Base-by-base conservation (phyloP, 129 eudicot species). In the Dittrichia graveolens region DNA sequence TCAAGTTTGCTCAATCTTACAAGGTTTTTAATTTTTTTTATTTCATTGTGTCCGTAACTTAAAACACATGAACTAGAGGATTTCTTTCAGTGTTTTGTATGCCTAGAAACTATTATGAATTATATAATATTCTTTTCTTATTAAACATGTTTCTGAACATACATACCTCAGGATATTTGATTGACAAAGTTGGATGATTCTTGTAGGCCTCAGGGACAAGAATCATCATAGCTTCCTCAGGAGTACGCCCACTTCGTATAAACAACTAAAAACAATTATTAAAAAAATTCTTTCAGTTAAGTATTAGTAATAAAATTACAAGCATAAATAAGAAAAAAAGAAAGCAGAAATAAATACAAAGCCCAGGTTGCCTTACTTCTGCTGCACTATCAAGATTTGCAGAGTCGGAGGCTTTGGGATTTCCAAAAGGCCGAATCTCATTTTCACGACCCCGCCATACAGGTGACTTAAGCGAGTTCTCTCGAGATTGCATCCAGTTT, bases 401-500 rank as follows among this genome's bases (percentile, higher is more conserved):
- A 34, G 99, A 95, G 79, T 95, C 99, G 2, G 99, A 95, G 62
- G 87, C 99, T 61, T 83, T 88, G 31, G 96, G 65, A 71, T 95
- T 95, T 67, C 99, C 99, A 82, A 80, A 95, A 72, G 99, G 99
- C 39, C 99, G 90, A 54, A 95, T 82, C 82, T 95, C 99, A 86
- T 84, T 83, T 80, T 95, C 99, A 53, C 99, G 94, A 41, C 88
- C 97, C 71, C 89, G 89, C 99, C 99, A 95, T 73, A 95, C 97
- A 18, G 99, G 91, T 24, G 99, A 85, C 76, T 88, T 86, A 66
- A 95, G 41, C 56, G 99, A 86, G 59, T 83, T 72, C 79, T 95
- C 99, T 74, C 99, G 86, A 74, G 99, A 95, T 83, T 82, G 93
- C 99, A 95, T 95, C 99, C 99, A 95, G 86, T 95, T 95, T 80